Percentiles rank a stretch among this genome's conserved stretches.
Evolutionary conservation across 768 basidiomycete species (phyloP).

Genomic region (Leccinum incarnatum): DNA sequence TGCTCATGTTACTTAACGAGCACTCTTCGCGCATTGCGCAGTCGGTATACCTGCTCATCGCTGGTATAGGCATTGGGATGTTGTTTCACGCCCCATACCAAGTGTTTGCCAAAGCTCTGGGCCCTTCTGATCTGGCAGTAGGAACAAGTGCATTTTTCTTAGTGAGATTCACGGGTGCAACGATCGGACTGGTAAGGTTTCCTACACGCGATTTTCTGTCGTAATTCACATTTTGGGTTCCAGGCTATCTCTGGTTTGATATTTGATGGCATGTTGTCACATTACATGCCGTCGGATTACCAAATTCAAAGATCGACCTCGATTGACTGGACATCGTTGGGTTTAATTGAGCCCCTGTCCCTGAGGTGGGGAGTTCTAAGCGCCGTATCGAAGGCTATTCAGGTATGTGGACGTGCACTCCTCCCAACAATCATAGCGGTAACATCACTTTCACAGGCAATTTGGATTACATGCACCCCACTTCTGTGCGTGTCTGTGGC

Average conservation of each 20-base stretch:
- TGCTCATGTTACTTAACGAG: conserved; percentile 62
- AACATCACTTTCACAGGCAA: conserved; percentile 41
- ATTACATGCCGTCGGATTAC: conserved; percentile 48
- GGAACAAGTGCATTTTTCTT: conserved; percentile 88
- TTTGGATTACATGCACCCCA: conserved; percentile 74
- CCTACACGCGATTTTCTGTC: not conserved
- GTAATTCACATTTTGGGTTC: conserved; percentile 16
- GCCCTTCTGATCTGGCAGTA: conserved; percentile 64
- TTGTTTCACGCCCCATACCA: conserved; percentile 86
- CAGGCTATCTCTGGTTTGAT: conserved; percentile 77
- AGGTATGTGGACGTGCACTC: conserved; percentile 39
- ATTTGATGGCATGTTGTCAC: conserved; percentile 54
- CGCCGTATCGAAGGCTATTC: conserved; percentile 60
- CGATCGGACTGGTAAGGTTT: conserved; percentile 67
- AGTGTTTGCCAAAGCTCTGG: conserved; percentile 65
- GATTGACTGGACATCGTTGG: conserved; percentile 53
- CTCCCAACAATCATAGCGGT: not conserved
- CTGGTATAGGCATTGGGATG: conserved; percentile 79
- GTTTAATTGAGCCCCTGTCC: conserved; percentile 43
- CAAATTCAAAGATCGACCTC: conserved; percentile 39
- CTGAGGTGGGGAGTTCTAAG: conserved; percentile 47
- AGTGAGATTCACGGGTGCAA: conserved; percentile 84
- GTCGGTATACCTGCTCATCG: conserved; percentile 60
- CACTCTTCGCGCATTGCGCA: conserved; percentile 45
- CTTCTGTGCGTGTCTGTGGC: conserved; percentile 63